Conservation (phyloP, 2,329 filamentous ascomycete species). For the Blastomyces parvus region DNA sequence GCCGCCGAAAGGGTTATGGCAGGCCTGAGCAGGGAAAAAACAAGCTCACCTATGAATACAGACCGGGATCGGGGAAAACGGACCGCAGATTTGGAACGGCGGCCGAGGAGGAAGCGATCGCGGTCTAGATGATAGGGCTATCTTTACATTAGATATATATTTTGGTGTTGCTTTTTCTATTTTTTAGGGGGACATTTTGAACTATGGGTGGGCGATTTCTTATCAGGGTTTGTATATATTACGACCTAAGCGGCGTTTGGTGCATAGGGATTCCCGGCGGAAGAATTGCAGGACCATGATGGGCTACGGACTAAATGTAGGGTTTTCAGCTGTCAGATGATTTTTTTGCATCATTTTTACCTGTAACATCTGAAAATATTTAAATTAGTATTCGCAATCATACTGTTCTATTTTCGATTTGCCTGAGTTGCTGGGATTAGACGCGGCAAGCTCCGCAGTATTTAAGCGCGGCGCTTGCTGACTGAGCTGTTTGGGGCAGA, state of each 20-base stretch:
- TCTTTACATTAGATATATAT: neutral
- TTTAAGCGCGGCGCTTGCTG: constrained; percentile 10
- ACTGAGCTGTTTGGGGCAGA: constrained; percentile 4
- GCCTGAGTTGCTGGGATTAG: neutral
- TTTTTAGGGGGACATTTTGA: neutral
- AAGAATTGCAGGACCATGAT: neutral
- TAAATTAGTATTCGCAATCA: too few relatives aligned
- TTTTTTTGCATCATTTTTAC: neutral
- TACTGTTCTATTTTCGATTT: neutral
- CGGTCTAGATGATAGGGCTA: constrained; percentile 14
- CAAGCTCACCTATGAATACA: constrained; percentile 10
- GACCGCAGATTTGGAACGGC: constrained; percentile 9
- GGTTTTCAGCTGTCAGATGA: neutral
- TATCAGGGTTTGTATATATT: too few relatives aligned
- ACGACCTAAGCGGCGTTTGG: neutral
- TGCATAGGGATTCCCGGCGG: neutral
- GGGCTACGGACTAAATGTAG: neutral
- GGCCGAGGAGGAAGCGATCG: constrained; percentile 16
- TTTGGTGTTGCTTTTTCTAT: neutral
- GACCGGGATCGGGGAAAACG: constrained; percentile 10
- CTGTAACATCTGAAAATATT: too few relatives aligned
- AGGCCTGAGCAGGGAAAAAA: constrained; percentile 17
- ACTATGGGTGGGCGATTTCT: neutral
- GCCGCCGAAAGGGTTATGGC: constrained; percentile 21
- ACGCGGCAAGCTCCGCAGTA: constrained; percentile 11